Evolutionary conservation across 164 flowering plant genomes (phyloP).

Genomic region (Dillenia turbinata): DNA sequence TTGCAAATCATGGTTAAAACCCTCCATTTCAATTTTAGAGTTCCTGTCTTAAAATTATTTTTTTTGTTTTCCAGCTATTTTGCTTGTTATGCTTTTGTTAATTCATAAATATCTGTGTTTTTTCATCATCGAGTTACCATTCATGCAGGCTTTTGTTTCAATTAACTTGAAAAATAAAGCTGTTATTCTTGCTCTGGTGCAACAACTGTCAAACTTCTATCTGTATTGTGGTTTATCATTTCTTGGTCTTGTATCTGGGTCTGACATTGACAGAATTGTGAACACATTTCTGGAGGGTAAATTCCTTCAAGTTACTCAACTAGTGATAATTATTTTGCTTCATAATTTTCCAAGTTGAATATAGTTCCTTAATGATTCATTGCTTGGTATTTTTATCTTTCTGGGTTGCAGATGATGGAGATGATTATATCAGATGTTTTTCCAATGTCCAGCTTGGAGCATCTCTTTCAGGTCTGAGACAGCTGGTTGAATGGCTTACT

Average conservation of each 20-base stretch:
- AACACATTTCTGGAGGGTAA: constrained; percentile 44
- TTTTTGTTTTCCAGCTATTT: neutral
- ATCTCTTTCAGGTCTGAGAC: constrained; percentile 58
- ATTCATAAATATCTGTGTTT: neutral
- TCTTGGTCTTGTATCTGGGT: constrained; percentile 56
- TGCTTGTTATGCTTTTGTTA: neutral
- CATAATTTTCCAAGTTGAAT: constrained; percentile 1
- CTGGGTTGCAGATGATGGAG: constrained; percentile 38
- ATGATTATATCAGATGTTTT: constrained; percentile 46
- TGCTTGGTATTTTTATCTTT: neutral
- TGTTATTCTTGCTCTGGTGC: constrained; percentile 28
- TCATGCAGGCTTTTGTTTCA: constrained; percentile 61
- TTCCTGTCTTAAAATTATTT: neutral
- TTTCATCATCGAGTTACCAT: neutral
- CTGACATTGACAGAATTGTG: constrained; percentile 37
- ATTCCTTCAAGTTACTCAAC: neutral
- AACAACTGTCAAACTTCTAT: constrained; percentile 43
- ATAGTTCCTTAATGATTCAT: neutral
- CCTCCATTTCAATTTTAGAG: constrained; percentile 3
- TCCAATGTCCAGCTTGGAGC: constrained; percentile 67
- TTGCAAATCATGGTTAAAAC: constrained; percentile 63
- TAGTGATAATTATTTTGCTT: constrained; percentile 4
- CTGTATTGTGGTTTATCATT: constrained; percentile 65
- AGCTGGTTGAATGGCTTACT: neutral
- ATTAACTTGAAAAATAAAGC: constrained; percentile 21